Conservation (phyloP, 2,329 filamentous ascomycete species). For the Ciborinia camelliae region DNA sequence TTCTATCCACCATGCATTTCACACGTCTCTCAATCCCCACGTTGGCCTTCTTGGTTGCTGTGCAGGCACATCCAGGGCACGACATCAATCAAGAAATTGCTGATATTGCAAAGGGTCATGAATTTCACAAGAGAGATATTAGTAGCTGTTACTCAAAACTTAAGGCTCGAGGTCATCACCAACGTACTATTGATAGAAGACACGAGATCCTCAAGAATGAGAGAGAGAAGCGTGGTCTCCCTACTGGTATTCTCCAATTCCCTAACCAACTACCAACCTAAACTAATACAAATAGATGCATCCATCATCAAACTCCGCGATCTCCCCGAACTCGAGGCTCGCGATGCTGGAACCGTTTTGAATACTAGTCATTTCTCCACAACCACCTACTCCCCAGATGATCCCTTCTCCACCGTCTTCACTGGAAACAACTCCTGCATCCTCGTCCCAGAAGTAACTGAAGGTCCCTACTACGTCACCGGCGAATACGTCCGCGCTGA, state of each 20-base stretch:
- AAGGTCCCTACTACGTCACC: slow-evolving; percentile 45
- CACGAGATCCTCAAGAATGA: slow-evolving; percentile 18
- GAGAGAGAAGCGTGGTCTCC: slow-evolving; percentile 20
- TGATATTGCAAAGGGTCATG: slow-evolving; percentile 6
- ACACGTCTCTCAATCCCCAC: slow-evolving; percentile 7
- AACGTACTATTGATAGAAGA: slow-evolving; percentile 19
- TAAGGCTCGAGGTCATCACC: slow-evolving; percentile 39
- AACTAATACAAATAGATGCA: slow-evolving; percentile 10
- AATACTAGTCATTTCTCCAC: slow-evolving; percentile 26
- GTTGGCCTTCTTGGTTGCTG: slow-evolving; percentile 3
- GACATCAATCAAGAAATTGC: slow-evolving; percentile 10
- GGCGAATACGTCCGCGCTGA: slow-evolving; percentile 51
- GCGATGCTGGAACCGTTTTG: slow-evolving; percentile 22
- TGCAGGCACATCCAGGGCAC: slow-evolving; percentile 16
- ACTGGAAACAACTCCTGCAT: slow-evolving; percentile 34
- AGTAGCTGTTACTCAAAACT: slow-evolving; percentile 29
- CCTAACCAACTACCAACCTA: background rate
- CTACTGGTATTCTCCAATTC: slow-evolving; percentile 1
- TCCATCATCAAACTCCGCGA: slow-evolving; percentile 23
- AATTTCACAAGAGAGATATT: slow-evolving; percentile 16
- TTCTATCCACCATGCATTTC: slow-evolving; percentile 16
- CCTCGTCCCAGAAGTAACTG: slow-evolving; percentile 37
- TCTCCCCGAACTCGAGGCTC: slow-evolving; percentile 5
- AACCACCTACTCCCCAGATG: slow-evolving; percentile 37
- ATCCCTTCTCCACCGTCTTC: slow-evolving; percentile 35